A percentile compares a stretch with the other conserved stretches of the same genome.
phyloP scores from a whole-genome alignment of 805 yeast species.

The Pichia exigua region DNA sequence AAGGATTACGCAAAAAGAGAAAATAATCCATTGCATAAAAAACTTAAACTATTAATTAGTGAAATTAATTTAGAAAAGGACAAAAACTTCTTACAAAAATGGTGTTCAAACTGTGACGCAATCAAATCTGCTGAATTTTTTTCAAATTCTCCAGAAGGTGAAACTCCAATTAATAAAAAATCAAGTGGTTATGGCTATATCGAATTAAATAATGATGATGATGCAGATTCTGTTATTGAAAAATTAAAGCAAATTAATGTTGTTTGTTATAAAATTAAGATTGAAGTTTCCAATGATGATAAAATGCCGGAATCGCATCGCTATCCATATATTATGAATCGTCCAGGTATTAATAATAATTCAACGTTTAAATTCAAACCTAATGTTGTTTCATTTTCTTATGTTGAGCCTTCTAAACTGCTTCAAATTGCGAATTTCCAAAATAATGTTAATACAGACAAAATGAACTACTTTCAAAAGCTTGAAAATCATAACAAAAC shows the following conservation, averaged over 20 bases:
- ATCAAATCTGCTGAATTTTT: constrained; percentile 24
- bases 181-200: constrained; percentile 26
- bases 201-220: constrained; percentile 21
- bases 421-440: constrained; percentile 23
- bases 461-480: constrained; percentile 4
- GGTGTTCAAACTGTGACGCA: constrained; percentile 21
- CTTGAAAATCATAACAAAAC: constrained; percentile 9
- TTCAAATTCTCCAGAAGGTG: constrained; percentile 12
- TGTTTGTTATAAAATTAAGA: constrained; percentile 24
- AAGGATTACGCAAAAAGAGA: constrained; percentile 20
- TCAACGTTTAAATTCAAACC: neutral
- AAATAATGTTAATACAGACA: constrained; percentile 18
- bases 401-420: constrained; percentile 23
- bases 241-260: constrained; percentile 18
- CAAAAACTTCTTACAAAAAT: constrained; percentile 17
- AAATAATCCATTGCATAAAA: constrained; percentile 15
- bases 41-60: constrained; percentile 21
- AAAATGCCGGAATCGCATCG: constrained; percentile 7
- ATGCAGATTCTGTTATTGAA: constrained; percentile 20
- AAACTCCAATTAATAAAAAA: constrained; percentile 8
- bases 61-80: constrained; percentile 20
- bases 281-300: constrained; percentile 20
- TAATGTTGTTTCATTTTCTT: constrained; percentile 16
- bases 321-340: constrained; percentile 7
- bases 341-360: neutral